A percentile compares a stretch with the other conserved stretches of the same genome.
Evolutionary conservation across 2,329 filamentous ascomycete genomes (phyloP).

Genomic region (Coleophoma crateriformis): DNA sequence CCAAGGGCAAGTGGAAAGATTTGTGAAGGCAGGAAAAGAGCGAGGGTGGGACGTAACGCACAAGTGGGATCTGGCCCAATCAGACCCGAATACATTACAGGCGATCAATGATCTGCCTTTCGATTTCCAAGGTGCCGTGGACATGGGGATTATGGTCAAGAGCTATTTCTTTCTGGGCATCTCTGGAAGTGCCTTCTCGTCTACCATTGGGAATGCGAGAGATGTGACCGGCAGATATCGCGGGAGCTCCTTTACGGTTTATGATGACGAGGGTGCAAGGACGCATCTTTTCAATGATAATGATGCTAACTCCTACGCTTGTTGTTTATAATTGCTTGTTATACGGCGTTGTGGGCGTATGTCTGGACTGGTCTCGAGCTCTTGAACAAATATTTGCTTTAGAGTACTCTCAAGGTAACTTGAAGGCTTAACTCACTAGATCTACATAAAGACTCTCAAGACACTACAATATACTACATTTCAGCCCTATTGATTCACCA

Average conservation of each 20-base stretch:
- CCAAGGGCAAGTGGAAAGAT: constrained; percentile 24
- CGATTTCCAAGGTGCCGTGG: constrained; percentile 30
- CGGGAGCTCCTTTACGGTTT: constrained; percentile 24
- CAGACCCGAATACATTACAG: constrained; percentile 12
- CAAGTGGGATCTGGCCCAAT: constrained; percentile 25
- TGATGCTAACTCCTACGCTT: constrained; percentile 25
- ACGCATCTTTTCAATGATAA: constrained; percentile 29
- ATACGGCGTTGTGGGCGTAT: no score
- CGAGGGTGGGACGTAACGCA: constrained; percentile 30
- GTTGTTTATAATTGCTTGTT: constrained; percentile 22
- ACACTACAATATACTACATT: no score
- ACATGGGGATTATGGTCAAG: constrained; percentile 27
- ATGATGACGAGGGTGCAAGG: constrained; percentile 24
- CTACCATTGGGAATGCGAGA: constrained; percentile 26
- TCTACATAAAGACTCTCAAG: no score
- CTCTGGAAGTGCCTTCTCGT: constrained; percentile 28
- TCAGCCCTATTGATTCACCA: no score
- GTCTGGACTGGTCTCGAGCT: no score
- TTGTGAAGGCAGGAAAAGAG: constrained; percentile 20
- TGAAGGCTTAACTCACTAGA: no score
- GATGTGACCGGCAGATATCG: constrained; percentile 28
- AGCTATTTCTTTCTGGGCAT: constrained; percentile 28
- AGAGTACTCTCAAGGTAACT: no score
- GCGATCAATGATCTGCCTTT: constrained; percentile 24
- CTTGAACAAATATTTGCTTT: no score